Conservation (phyloP, 2,329 filamentous ascomycete species). For the Aspergillus sp. region DNA sequence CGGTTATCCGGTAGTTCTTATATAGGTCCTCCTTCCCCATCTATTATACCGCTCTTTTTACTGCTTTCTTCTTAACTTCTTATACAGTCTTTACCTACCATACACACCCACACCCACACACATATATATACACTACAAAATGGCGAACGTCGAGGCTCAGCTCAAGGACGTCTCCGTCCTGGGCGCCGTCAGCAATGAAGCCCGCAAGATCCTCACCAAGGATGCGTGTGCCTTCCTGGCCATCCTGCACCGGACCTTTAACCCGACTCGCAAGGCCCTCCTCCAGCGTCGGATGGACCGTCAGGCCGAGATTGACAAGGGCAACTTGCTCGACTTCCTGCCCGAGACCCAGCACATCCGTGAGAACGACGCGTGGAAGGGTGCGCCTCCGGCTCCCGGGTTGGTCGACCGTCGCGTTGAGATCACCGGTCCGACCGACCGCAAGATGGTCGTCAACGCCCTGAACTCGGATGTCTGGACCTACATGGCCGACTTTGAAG, state of each 20-base stretch:
- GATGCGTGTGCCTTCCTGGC: conserved; percentile 87
- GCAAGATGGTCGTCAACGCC: conserved; percentile 99
- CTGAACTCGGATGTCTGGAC: conserved; percentile 95
- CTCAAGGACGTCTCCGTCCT: conserved; percentile 84
- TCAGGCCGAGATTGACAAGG: conserved; percentile 89
- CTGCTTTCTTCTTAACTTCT: neutral
- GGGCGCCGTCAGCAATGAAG: conserved; percentile 65
- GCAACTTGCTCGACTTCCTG: conserved; percentile 82
- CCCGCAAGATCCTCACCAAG: conserved; percentile 85
- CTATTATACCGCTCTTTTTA: neutral
- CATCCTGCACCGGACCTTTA: conserved; percentile 91
- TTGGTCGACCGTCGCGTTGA: conserved; percentile 89
- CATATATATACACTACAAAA: conserved; percentile 32
- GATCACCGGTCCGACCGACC: conserved; percentile 93
- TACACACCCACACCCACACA: no score
- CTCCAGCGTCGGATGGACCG: conserved; percentile 77
- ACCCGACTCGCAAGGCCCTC: conserved; percentile 75
- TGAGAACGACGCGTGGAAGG: conserved; percentile 89
- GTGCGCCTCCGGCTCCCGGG: conserved; percentile 81
- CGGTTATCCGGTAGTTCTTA: conserved; percentile 2
- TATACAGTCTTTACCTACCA: neutral
- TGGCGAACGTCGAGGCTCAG: conserved; percentile 65
- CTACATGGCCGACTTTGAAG: conserved; percentile 99
- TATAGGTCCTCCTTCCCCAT: conserved; percentile 1
- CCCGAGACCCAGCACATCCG: conserved; percentile 93